phyloP scores from a whole-genome alignment of 169 alveolate genomes.

The Plasmodium chabaudi region DNA sequence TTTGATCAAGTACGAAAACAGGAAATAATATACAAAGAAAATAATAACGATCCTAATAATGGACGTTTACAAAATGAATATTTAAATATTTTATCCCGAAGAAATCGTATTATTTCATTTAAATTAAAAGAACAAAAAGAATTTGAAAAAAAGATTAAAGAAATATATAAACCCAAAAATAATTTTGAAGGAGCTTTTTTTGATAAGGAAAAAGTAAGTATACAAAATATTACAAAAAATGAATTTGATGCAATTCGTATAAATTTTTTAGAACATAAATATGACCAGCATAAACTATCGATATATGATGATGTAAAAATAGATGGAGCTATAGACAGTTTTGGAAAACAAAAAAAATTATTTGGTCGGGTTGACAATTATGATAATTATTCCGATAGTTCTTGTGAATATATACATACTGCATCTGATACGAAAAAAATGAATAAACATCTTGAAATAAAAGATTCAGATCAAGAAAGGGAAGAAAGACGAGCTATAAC shows the following conservation, averaged over 20 bases:
- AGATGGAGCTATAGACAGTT: background rate
- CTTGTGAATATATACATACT: slow-evolving; percentile 11
- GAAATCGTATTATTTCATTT: slow-evolving; percentile 35
- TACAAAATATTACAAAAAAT: slow-evolving; percentile 13
- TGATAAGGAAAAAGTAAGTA: slow-evolving; percentile 15
- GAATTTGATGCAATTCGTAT: slow-evolving; percentile 2
- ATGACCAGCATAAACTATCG: background rate
- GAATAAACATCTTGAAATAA: too few relatives aligned
- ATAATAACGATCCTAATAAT: background rate
- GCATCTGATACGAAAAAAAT: too few relatives aligned
- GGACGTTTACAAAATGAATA: slow-evolving; percentile 39
- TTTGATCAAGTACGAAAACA: slow-evolving; percentile 53
- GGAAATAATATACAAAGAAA: background rate
- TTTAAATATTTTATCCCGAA: slow-evolving; percentile 29
- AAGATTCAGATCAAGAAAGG: too few relatives aligned
- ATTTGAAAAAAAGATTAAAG: slow-evolving; percentile 42
- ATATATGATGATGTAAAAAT: background rate
- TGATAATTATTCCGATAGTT: slow-evolving; percentile 35
- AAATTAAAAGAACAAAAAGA: slow-evolving; percentile 60
- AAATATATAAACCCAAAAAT: slow-evolving; percentile 59
- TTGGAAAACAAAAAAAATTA: background rate
- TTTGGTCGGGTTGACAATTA: background rate
- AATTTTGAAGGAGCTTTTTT: slow-evolving; percentile 76
- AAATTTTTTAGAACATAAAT: slow-evolving; percentile 1
- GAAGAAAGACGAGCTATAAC: too few relatives aligned